phyloP scores from a whole-genome alignment of 192 early-diverging fungal species.

The Borealophlyctis nickersoniae region DNA sequence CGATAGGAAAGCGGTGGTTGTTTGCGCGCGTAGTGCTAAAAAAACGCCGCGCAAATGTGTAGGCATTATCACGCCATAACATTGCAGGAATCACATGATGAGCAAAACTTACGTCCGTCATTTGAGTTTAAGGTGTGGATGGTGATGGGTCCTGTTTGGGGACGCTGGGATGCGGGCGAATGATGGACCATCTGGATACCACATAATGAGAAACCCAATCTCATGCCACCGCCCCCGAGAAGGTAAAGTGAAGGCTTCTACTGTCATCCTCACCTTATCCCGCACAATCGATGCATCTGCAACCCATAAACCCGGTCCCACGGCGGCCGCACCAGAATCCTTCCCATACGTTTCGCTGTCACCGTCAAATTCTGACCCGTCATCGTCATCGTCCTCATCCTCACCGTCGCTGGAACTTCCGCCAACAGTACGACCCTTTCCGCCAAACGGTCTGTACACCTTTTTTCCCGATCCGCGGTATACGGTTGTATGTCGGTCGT shows the following conservation, averaged over 20 bases:
- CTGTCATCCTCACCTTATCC: no score
- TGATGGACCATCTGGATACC: neutral
- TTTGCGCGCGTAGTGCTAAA: conserved; percentile 1
- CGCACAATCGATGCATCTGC: no score
- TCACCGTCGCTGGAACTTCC: neutral
- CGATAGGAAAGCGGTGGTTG: conserved; percentile 17
- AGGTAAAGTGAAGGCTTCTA: no score
- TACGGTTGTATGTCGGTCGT: conserved; percentile 12
- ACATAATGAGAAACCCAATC: no score
- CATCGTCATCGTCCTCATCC: neutral
- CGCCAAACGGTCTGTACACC: conserved; percentile 5
- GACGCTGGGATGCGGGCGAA: neutral
- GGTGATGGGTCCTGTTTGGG: neutral
- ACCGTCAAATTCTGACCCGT: no score
- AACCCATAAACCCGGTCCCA: no score
- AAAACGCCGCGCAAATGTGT: neutral
- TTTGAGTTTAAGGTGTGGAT: neutral
- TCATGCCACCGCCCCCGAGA: no score
- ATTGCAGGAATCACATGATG: neutral
- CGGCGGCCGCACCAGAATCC: no score
- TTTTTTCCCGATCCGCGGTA: neutral
- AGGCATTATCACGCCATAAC: neutral
- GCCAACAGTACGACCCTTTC: conserved; percentile 3
- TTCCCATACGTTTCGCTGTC: no score
- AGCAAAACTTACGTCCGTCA: neutral